Evolutionary conservation across 192 early-diverging fungal species (phyloP), one percentile per base, ranked within the genome.

Genomic region (Globomyces pollinis-pini): DNA sequence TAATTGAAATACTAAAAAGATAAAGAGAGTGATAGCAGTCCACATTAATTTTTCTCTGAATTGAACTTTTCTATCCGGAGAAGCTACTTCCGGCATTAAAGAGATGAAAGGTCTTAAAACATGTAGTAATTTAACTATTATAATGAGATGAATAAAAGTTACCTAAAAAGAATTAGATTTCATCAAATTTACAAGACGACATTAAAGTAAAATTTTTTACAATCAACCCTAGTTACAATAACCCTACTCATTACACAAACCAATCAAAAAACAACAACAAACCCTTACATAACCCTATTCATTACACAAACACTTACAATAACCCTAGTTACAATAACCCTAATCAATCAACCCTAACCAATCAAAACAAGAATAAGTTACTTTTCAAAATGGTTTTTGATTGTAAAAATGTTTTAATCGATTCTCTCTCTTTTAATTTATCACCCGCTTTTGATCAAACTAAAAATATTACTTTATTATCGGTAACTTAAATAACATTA

Each of bases 1-100:
- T n/a, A n/a, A n/a, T n/a, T n/a, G n/a, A n/a, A n/a, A n/a, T n/a
- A 98, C 94, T 70, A 99, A 84, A 85, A 97, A 99, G 65, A 99
- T 92, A 74, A 98, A 94, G 35, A 99, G 84, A 18, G 95, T 98
- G 75, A 98, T 93, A 30, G 89, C 94, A 26, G 97, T 99, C 97
- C 97, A 99, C 74, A 98, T 86, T 67, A 98, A 84, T 78, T 94
- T 98, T 77, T 99, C 95, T 66, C 88, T 80, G 75, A 99, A 99
- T 50, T 92, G 90, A 18, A 99, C 84, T 86, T 98, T 98, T 76
- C 93, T 88, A 80, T 96, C 94, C 43, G 92, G 92, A 44, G 93
- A 72, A 31, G 91, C 88, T 57, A 99, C 91, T 84, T 99, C 97
- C 31, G 97, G 97, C 80, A 99, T 88, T 56, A 95, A 78, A 51